Evolutionary conservation across 345 rosid genomes (phyloP), one percentile per base, ranked within the genome.

Genomic region (Firmiana major): DNA sequence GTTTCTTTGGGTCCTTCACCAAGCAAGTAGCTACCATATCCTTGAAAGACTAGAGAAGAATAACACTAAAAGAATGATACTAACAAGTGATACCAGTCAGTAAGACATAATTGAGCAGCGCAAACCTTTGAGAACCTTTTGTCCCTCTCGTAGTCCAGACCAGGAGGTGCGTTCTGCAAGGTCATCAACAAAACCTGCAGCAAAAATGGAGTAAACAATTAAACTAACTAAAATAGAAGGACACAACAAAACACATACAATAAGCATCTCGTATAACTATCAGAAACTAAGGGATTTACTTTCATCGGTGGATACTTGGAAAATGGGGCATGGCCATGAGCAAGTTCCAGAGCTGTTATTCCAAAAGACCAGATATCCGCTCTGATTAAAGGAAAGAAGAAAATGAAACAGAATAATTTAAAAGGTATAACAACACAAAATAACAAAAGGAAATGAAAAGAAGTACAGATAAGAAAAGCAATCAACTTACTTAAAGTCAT

Each of bases 351-450:
- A 68, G 99, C 97, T 43, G 99, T 96, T 87, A 93, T 96, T 85
- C 99, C 99, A 78, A 96, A 87, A 63, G 99, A 96, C 99, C 99
- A 96, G 63, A 93, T 91, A 81, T 96, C 98, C 71, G 99, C 99
- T 83, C 98, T 96, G 93, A 85, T 79, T 60, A 81, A 36, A 82
- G 75, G 80, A 77, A 79, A 71, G 48, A 28, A 45, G 45, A 55
- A 48, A 49, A 59, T 42, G 63, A 63, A 26, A n/a, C 21, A 49
- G 11, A 28, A 49, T 17, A 16, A 63, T 70, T 71, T 38, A 62
- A 54, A 74, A 74, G 15, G 57, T 64, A 63, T 15, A 77, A 73
- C 46, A 73, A 49, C 79, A 65, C 62, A 16, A 81, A 57, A 46
- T 16, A 63, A 65, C 45, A 9, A 28, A 36, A 59, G 63, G 71